Conservation (phyloP, 2,329 filamentous ascomycete species). For the Annulohypoxylon truncatum region DNA sequence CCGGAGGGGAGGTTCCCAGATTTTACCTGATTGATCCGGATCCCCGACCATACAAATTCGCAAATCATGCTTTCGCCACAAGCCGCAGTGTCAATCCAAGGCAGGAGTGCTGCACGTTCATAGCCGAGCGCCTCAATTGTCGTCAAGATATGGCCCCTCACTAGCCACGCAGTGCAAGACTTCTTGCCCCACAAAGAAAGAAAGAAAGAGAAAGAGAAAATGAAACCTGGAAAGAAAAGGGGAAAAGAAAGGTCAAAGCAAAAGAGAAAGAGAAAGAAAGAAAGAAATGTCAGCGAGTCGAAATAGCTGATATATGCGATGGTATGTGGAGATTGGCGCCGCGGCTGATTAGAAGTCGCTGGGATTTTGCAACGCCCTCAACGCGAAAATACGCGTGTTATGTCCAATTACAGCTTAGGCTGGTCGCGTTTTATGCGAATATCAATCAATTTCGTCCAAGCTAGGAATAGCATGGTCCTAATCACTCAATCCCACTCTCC, state of each 20-base stretch:
- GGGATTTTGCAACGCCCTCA: background rate
- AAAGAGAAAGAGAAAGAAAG: slow-evolving; percentile 41
- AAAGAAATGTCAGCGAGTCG: slow-evolving; percentile 21
- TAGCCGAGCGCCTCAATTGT: background rate
- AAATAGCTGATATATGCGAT: slow-evolving; percentile 19
- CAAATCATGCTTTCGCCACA: background rate
- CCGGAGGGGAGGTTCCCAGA: background rate
- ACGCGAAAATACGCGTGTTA: slow-evolving; percentile 35
- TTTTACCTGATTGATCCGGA: background rate
- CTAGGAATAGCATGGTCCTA: slow-evolving; percentile 21
- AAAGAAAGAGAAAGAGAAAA: slow-evolving; percentile 41
- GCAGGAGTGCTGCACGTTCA: background rate
- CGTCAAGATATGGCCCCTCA: background rate
- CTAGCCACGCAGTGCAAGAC: slow-evolving; percentile 29
- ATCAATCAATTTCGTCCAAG: slow-evolving; percentile 16
- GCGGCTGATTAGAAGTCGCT: slow-evolving; percentile 27
- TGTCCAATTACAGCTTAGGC: slow-evolving; percentile 1
- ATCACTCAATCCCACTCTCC: slow-evolving; percentile 9
- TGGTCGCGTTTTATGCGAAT: slow-evolving; percentile 19
- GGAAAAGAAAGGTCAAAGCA: slow-evolving; percentile 37
- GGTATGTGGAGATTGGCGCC: slow-evolving; percentile 16
- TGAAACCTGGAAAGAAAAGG: slow-evolving; percentile 36
- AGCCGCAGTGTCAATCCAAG: background rate
- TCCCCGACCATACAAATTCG: background rate
- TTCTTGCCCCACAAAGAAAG: slow-evolving; percentile 35